Base-by-base conservation (phyloP, 202 grass and related monocot genomes). In the Zoysia matrella region DNA sequence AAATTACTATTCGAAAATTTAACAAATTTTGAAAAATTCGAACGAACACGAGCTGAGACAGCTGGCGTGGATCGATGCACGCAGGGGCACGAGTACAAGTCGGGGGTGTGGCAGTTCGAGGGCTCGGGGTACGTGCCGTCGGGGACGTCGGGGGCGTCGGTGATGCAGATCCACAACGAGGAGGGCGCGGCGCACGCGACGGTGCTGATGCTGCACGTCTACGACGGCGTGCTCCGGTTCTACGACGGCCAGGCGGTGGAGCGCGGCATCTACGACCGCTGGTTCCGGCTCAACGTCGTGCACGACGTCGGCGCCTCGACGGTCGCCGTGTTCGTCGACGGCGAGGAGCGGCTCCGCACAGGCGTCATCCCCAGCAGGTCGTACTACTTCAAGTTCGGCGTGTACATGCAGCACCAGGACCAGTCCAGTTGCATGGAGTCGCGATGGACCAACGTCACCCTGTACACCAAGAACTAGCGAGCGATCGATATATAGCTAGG, bases 281-380 rank as follows among this genome's bases (percentile, higher is more conserved):
- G 91, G 88, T 88, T 93, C 67, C 73, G 78, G 39, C 73, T 93
- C 41, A 90, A 93, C 81, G 82, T 90, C 8, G 54, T 93, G 44
- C 91, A 90, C 77, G 83, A 86, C 52, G 22, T 71, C 12, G 74
- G 13, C 36, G 73, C 66, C 11, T 73, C 76, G 10, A 85, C 40
- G 4, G 75, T 87, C 14, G 47, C 52, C 40, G 67, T 82, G 56
- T 87, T 16, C 55, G 75, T 90, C 42, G 81, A 90, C 67, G 91
- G 85, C 46, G 5, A 47, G 51, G 44, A 11, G 16, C 76, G 65
- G 63, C 54, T 56, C 77, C 8, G 40, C 14, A 10, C 80, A 53
- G 3, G 9, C 10, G 76, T 77, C 22, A 40, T 2, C 12, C 75
- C 71, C 3, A 72, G 76, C 2, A 2, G 8, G 0, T 64, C 43